Percentiles rank a stretch among this genome's conserved stretches.
Conservation (phyloP, 371 early-diverging fungal species). For the Saksenaea vasiformis region DNA sequence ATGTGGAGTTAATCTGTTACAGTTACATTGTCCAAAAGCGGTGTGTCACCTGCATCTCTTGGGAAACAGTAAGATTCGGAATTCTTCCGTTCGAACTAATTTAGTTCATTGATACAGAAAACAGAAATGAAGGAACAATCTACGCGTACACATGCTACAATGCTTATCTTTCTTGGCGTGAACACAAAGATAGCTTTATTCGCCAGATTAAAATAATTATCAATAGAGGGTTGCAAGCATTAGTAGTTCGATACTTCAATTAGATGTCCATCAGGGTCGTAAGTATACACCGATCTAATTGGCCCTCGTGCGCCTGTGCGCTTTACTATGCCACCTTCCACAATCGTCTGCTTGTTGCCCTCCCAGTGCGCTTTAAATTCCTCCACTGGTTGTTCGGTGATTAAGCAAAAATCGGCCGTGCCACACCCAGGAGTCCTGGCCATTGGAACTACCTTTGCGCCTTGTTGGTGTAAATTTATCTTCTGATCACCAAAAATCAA, state of each 20-base stretch:
- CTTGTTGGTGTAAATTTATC: slow-evolving; percentile 18
- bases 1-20: no score
- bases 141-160: no score
- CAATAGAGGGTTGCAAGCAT: no score
- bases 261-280: slow-evolving; percentile 19
- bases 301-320: slow-evolving; percentile 12
- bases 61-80: no score
- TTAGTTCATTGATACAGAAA: no score
- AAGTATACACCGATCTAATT: slow-evolving; percentile 11
- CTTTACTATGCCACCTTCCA: not conserved
- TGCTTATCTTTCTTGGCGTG: no score
- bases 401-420: slow-evolving; percentile 18
- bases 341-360: not conserved
- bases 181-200: no score
- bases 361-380: slow-evolving; percentile 16
- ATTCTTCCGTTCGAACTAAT: no score
- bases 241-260: slow-evolving; percentile 14
- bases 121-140: no score
- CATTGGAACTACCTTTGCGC: slow-evolving; percentile 11
- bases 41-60: no score
- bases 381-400: slow-evolving; percentile 13
- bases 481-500: slow-evolving; percentile 19
- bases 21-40: no score
- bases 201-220: no score
- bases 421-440: slow-evolving; percentile 11